A percentile compares a stretch with the other conserved stretches of the same genome.
phyloP scores from a whole-genome alignment of 352 stramenopile genomes.

The Pythium vanterpoolii region DNA sequence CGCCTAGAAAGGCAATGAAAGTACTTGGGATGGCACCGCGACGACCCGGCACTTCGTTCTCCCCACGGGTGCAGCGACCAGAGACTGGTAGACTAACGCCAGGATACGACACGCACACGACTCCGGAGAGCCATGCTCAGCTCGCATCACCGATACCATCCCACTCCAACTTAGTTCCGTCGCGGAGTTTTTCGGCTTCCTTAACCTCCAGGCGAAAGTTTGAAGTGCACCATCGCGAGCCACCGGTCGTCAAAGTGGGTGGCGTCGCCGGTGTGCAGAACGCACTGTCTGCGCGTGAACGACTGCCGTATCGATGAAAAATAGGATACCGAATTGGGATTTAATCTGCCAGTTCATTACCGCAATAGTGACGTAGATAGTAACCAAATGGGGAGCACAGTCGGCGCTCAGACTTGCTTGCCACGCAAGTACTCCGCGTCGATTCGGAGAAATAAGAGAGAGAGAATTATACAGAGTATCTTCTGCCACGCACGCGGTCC shows the following conservation, averaged over 20 bases:
- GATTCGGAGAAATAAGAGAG: constrained; percentile 6
- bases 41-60: constrained; percentile 47
- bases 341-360: constrained; percentile 24
- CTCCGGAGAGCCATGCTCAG: not conserved
- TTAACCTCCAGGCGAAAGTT: constrained; percentile 33
- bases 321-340: not conserved
- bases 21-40: constrained; percentile 1
- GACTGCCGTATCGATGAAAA: constrained; percentile 54
- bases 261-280: constrained; percentile 46
- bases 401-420: constrained; percentile 10
- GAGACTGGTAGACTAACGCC: not conserved
- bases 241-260: constrained; percentile 13
- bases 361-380: constrained; percentile 6
- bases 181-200: not conserved
- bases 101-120: not conserved
- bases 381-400: not conserved
- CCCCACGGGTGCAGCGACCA: constrained; percentile 18
- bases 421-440: constrained; percentile 12
- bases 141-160: too few relatives aligned
- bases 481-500: not conserved
- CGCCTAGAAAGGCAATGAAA: constrained; percentile 12
- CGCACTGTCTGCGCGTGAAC: constrained; percentile 37
- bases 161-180: not conserved
- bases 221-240: constrained; percentile 42
- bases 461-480: constrained; percentile 7